Evolutionary conservation across 2,329 filamentous ascomycete species (phyloP).

Genomic region (Ophidiomyces ophidiicola): DNA sequence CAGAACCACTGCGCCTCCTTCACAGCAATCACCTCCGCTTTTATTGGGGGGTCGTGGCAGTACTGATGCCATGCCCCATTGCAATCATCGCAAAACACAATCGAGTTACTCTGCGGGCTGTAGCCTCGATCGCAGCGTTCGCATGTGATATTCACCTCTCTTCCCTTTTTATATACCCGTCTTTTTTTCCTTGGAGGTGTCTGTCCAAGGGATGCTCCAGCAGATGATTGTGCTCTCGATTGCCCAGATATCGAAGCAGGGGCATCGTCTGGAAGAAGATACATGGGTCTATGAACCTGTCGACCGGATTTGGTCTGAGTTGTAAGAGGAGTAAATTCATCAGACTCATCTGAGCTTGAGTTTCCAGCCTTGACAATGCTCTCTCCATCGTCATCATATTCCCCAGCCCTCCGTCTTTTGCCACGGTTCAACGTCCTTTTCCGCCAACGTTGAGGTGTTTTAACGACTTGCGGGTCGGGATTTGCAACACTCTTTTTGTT

Average conservation of each 20-base stretch:
- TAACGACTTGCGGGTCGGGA: background rate
- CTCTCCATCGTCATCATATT: constrained; percentile 23
- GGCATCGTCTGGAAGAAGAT: constrained; percentile 38
- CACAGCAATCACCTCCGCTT: constrained; percentile 55
- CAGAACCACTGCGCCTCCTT: constrained; percentile 62
- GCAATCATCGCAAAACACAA: constrained; percentile 77
- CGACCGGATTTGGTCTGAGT: constrained; percentile 66
- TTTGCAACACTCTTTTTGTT: background rate
- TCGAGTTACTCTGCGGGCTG: constrained; percentile 61
- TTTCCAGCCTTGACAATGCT: constrained; percentile 26
- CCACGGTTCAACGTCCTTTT: constrained; percentile 8
- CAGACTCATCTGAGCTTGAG: constrained; percentile 31
- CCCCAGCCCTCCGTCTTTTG: constrained; percentile 14
- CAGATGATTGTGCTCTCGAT: constrained; percentile 5
- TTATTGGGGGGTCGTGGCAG: constrained; percentile 65
- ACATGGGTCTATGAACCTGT: constrained; percentile 53
- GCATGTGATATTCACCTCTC: constrained; percentile 44
- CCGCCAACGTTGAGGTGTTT: constrained; percentile 1
- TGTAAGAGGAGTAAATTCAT: constrained; percentile 43
- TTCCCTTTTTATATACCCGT: constrained; percentile 36
- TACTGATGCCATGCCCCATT: constrained; percentile 68
- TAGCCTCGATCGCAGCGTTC: constrained; percentile 60
- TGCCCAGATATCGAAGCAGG: constrained; percentile 12
- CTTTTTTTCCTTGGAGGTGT: constrained; percentile 47
- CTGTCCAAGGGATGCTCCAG: constrained; percentile 18